Conservation (phyloP, 2,329 filamentous ascomycete species). For the Penicillium sp. region DNA sequence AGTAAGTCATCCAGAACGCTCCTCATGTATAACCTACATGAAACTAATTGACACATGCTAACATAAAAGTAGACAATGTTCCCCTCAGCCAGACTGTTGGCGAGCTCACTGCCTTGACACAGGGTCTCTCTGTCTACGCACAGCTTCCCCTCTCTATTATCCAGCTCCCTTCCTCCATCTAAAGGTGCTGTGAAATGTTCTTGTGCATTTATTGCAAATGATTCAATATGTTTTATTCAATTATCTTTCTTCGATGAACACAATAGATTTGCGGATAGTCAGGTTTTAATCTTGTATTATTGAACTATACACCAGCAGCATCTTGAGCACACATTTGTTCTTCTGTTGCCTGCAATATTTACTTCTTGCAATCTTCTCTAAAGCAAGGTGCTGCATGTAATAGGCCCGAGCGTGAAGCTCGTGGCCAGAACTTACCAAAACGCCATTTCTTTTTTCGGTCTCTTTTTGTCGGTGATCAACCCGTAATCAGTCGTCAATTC, state of each 20-base stretch:
- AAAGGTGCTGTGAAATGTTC: neutral
- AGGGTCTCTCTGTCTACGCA: slow-evolving; percentile 9
- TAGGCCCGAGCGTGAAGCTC: neutral
- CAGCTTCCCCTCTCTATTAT: slow-evolving; percentile 9
- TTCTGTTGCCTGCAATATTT: no score
- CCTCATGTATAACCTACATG: neutral
- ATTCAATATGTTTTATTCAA: neutral
- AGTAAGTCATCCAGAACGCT: slow-evolving; percentile 1
- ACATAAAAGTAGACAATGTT: slow-evolving; percentile 3
- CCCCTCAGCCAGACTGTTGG: slow-evolving; percentile 6
- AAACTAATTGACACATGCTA: neutral
- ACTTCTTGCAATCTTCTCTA: neutral
- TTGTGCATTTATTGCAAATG: neutral
- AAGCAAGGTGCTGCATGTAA: neutral
- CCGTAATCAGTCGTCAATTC: slow-evolving; percentile 7
- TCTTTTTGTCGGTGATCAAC: no score
- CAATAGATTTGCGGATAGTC: neutral
- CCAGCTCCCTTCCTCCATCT: slow-evolving; percentile 3
- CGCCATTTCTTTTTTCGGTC: neutral
- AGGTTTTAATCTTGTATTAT: neutral
- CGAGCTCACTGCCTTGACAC: slow-evolving; percentile 11
- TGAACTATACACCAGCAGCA: neutral
- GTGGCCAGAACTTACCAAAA: neutral
- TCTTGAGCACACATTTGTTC: neutral
- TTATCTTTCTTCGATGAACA: neutral